A percentile compares a stretch with the other conserved stretches of the same genome.
Conservation (phyloP, 73 alveolate genomes). For the Tetrahymena borealis region DNA sequence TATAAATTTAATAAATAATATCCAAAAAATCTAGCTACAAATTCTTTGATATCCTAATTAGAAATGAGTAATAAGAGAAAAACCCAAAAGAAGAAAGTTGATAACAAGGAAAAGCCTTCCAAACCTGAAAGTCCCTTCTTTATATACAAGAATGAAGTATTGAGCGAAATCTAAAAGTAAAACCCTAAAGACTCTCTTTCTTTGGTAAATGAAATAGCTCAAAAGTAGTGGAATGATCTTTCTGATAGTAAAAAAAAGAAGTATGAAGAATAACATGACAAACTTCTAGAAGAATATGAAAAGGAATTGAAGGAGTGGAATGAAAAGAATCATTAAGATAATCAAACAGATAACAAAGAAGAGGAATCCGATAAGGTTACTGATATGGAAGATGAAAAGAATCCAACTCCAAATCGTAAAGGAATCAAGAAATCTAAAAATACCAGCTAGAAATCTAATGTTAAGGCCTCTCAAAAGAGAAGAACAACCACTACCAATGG, state of each 20-base stretch:
- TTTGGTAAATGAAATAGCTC: not conserved
- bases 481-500: not conserved
- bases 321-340: not conserved
- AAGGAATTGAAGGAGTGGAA: not conserved
- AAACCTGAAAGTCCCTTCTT: not conserved
- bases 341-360: not conserved
- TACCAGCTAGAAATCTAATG: not conserved
- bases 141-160: not conserved
- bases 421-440: not conserved
- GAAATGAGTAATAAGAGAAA: not conserved
- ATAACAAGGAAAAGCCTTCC: not conserved
- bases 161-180: not conserved
- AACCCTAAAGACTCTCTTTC: not conserved
- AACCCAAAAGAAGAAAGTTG: not conserved
- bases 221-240: not conserved
- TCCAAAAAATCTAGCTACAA: not conserved
- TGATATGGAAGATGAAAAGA: not conserved
- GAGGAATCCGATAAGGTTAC: not conserved
- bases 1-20: not conserved
- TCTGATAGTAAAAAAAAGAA: not conserved
- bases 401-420: not conserved
- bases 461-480: not conserved
- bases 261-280: not conserved
- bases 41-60: not conserved
- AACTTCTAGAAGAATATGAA: not conserved